Evolutionary conservation across 75 land plant genomes (phyloP).

Genomic region (Selaginella tamariscina): DNA sequence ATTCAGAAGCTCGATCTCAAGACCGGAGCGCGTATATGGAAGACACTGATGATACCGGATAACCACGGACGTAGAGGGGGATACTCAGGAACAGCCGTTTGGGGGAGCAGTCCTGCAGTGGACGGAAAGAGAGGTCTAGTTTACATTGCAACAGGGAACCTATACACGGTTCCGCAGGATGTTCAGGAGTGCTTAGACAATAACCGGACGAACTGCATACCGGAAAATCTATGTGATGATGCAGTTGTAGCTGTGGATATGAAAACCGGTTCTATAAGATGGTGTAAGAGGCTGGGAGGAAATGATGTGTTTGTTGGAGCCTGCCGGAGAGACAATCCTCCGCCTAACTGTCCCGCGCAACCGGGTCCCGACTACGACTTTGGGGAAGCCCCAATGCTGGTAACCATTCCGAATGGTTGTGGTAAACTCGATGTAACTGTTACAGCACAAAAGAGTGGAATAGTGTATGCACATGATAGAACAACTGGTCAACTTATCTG

Average conservation of each 20-base stretch:
- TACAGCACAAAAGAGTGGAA: conserved; percentile 34
- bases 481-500: conserved; percentile 31
- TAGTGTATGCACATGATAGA: conserved; percentile 39
- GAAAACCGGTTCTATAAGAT: conserved; percentile 29
- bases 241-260: conserved; percentile 34
- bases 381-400: conserved; percentile 49
- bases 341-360: conserved; percentile 30
- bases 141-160: conserved; percentile 36
- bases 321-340: not conserved
- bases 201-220: conserved; percentile 17
- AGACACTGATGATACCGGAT: conserved; percentile 31
- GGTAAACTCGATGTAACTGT: conserved; percentile 17
- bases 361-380: conserved; percentile 40
- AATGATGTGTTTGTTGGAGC: conserved; percentile 24
- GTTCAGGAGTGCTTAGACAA: conserved; percentile 25
- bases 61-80: conserved; percentile 12
- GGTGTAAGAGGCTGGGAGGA: conserved; percentile 33
- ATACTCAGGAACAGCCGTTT: conserved; percentile 37
- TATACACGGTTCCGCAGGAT: conserved; percentile 29
- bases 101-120: conserved; percentile 49
- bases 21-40: conserved; percentile 30
- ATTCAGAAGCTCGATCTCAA: conserved; percentile 21
- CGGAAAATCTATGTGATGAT: conserved; percentile 9
- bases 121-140: conserved; percentile 27
- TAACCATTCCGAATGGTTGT: conserved; percentile 4